Base-by-base conservation (phyloP, 768 basidiomycete species). In the Lentinula raphanica region DNA sequence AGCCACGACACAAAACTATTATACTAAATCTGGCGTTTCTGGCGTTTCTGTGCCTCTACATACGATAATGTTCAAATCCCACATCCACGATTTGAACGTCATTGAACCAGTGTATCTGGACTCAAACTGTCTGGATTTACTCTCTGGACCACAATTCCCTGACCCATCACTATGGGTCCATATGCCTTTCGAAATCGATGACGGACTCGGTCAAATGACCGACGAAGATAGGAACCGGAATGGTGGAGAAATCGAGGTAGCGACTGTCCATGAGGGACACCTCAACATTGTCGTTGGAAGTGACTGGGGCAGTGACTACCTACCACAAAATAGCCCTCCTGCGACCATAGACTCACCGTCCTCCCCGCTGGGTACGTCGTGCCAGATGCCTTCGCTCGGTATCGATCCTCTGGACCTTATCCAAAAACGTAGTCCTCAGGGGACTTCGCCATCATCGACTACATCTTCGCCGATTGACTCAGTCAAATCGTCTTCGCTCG, bases 81-180 rank as follows among this genome's bases (percentile, higher is more conserved):
- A 78, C 58, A 74, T 94, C 11, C 85, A 91, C 56, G 91, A 91
- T 29, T 86, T 94, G 69, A 92, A 93, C 72, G 76, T 92, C 71
- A 79, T 94, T 54, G 84, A 86, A 45, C 79, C 86, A 40, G 64
- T 72, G n/a, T 71, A 72, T 27, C 67, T 71, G 17, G 64, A 76
- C 15, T 64, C 74, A 5, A 76, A 79, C 62, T 66, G 70, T 28
- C 81, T 83, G 67, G 85, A 89, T 59, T 76, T 90, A 25, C 79
- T 90, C 60, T 72, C 82, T 0, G 75, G 83, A 0, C 81, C 85
- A 0, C n/a, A n/a, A n/a, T 89, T 84, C 67, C 86, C 87, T 11
- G 91, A 93, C 72, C 77, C 92, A 56, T 77, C 79, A 19, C 76
- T 94, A 55, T 94, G 92, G 92, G 88, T 89, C 13, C 86, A 90